A percentile compares a stretch with the other conserved stretches of the same genome.
Conservation (phyloP, 2,329 filamentous ascomycete genomes). For the Ambrosiella xylebori region DNA sequence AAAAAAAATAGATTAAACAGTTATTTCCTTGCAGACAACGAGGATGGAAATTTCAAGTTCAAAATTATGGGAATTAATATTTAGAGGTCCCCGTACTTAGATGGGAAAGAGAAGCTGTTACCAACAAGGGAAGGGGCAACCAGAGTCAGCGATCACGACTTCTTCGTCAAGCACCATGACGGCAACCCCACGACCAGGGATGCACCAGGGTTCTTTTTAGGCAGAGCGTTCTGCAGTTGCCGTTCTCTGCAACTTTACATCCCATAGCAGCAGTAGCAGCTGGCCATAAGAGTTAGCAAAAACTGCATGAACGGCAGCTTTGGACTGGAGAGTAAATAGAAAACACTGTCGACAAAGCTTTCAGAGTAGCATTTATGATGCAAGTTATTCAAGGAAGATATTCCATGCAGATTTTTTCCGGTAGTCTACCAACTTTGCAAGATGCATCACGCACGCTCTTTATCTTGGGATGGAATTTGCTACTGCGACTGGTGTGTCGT, state of each 20-base stretch:
- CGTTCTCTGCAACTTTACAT: background rate
- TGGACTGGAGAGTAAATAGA: background rate
- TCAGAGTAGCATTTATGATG: background rate
- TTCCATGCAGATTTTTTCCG: background rate
- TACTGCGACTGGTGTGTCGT: background rate
- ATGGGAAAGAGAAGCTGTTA: background rate
- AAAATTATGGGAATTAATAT: background rate
- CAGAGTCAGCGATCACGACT: background rate
- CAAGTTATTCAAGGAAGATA: background rate
- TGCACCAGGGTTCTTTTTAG: background rate
- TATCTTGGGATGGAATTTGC: background rate
- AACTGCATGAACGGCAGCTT: background rate
- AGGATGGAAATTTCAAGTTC: background rate
- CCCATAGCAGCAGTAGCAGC: background rate
- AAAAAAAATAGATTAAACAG: background rate
- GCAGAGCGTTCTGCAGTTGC: background rate
- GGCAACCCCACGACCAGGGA: background rate
- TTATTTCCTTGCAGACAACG: background rate
- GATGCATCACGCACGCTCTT: background rate
- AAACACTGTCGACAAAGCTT: background rate
- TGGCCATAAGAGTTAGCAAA: no score
- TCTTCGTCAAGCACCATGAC: background rate
- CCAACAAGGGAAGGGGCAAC: background rate
- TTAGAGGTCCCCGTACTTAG: background rate
- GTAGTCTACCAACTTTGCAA: background rate